These are phyloP conservation scores for Irpex sp. DNA, from an alignment of 1,284 basidiomycete species.

Conservation along the genomic window DNA sequence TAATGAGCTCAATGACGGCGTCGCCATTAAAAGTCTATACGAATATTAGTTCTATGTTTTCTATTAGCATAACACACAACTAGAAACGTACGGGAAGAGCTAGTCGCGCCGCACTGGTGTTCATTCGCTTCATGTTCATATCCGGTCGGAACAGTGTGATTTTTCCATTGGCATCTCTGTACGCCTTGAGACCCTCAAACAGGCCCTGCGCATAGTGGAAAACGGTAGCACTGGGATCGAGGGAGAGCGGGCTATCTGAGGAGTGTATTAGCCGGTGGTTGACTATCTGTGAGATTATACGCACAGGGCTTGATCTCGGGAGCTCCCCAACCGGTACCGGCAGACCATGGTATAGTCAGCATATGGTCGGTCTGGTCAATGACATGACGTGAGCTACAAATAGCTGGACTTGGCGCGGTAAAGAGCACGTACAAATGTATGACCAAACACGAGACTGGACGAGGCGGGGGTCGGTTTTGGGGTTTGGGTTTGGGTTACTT, in stretches of 20 bases:
- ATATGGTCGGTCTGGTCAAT: constrained; percentile 83
- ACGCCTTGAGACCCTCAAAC: constrained; percentile 98
- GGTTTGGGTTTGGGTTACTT: constrained; percentile 45
- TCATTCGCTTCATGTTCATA: constrained; percentile 98
- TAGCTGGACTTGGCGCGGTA: neutral
- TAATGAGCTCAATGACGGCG: constrained; percentile 81
- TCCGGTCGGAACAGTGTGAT: constrained; percentile 94
- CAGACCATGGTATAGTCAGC: constrained; percentile 82
- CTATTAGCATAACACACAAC: neutral
- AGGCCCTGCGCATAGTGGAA: constrained; percentile 91
- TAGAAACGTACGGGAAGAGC: constrained; percentile 66
- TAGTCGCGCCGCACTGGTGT: constrained; percentile 68
- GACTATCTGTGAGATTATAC: constrained; percentile 18
- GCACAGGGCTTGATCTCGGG: constrained; percentile 85
- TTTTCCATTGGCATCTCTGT: constrained; percentile 75
- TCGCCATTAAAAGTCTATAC: constrained; percentile 78
- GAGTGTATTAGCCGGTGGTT: neutral
- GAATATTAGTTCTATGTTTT: neutral
- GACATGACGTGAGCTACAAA: neutral
- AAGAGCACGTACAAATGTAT: constrained; percentile 50
- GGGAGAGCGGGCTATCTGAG: constrained; percentile 38
- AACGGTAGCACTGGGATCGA: constrained; percentile 86
- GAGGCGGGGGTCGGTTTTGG: constrained; percentile 52
- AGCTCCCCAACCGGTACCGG: constrained; percentile 72
- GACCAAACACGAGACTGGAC: constrained; percentile 60